phyloP scores from a whole-genome alignment of 225 moss, liverwort and hornwort genomes.

The Marchantia paleacea region DNA sequence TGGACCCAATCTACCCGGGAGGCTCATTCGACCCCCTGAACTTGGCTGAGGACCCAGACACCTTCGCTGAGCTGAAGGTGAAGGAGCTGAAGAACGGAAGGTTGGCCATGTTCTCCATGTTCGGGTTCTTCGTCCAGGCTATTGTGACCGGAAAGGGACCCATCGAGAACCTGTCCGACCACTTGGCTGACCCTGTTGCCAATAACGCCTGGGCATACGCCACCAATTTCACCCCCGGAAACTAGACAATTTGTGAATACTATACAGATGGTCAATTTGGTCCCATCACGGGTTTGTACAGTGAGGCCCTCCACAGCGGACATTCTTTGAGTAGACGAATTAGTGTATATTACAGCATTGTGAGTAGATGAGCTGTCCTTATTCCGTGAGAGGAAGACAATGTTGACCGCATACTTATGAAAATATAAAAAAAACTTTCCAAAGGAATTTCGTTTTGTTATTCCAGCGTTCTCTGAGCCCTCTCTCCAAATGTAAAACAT shows the following conservation, averaged over 20 bases:
- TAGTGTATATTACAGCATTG: not conserved
- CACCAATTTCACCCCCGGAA: conserved; percentile 15
- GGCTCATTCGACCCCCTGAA: conserved; percentile 41
- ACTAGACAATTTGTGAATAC: not conserved
- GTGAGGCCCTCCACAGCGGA: not conserved
- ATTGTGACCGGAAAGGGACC: conserved; percentile 46
- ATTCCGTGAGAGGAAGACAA: no score
- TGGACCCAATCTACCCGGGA: conserved; percentile 41
- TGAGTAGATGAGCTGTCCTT: not conserved
- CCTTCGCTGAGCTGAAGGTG: conserved; percentile 49
- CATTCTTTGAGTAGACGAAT: not conserved
- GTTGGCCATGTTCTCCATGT: conserved; percentile 38
- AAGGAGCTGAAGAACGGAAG: conserved; percentile 50
- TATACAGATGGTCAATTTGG: not conserved
- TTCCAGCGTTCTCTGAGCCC: no score
- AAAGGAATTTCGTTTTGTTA: no score
- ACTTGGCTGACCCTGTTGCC: conserved; percentile 38
- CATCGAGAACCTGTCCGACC: conserved; percentile 37
- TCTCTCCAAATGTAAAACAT: no score
- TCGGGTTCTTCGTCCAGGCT: conserved; percentile 44
- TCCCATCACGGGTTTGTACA: not conserved
- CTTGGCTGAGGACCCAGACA: conserved; percentile 46
- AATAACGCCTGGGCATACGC: conserved; percentile 18
- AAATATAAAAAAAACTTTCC: no score
- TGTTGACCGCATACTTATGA: no score